Conservation (phyloP, 2,329 filamentous ascomycete genomes). For the Chaetomiaceae sp. region DNA sequence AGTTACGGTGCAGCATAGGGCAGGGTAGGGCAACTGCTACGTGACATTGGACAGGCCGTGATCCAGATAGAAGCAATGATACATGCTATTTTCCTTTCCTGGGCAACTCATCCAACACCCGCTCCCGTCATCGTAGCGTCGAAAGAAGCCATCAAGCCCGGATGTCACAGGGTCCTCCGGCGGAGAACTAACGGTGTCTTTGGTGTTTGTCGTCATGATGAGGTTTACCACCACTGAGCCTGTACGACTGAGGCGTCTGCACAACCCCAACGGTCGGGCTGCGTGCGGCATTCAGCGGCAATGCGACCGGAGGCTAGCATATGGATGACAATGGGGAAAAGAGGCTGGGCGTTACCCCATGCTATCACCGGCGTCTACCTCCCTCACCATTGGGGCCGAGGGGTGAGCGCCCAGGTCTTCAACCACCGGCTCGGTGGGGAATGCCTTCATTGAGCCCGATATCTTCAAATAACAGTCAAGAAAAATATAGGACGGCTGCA, state of each 20-base stretch:
- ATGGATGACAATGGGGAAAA: neutral
- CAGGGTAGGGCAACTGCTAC: slow-evolving; percentile 1
- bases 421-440: neutral
- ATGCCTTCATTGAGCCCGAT: too few relatives aligned
- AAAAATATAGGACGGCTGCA: too few relatives aligned
- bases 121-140: too few relatives aligned
- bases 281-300: neutral
- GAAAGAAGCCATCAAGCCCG: too few relatives aligned
- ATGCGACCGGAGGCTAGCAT: neutral
- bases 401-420: too few relatives aligned
- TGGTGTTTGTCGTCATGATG: too few relatives aligned
- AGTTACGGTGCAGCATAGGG: neutral
- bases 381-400: too few relatives aligned
- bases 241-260: slow-evolving; percentile 10
- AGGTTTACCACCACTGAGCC: slow-evolving; percentile 1
- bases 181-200: neutral
- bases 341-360: neutral
- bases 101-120: neutral
- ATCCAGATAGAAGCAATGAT: neutral
- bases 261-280: slow-evolving; percentile 2
- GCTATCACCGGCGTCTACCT: neutral
- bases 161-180: too few relatives aligned
- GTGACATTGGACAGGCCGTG: slow-evolving; percentile 4
- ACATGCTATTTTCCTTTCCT: neutral
- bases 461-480: too few relatives aligned